Evolutionary conservation across 345 rosid genomes (phyloP), one percentile per base, ranked within the genome.

Genomic region (Aquilaria malaccensis): DNA sequence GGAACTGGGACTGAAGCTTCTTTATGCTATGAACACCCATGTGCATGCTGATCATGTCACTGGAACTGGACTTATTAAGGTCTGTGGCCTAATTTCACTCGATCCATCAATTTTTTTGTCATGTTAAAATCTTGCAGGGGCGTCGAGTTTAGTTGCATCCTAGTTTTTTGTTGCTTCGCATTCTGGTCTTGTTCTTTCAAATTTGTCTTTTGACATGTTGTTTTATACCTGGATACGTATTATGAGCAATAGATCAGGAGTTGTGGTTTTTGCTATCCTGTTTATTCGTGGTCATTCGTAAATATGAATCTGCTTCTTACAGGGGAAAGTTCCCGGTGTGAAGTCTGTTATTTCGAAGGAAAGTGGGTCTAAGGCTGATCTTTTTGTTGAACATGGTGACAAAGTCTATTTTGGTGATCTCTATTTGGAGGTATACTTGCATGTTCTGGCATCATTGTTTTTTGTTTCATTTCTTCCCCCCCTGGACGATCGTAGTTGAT

Each of bases 31-130:
- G 77, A 94, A 90, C 84, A 94, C 99, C 43, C 97, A 90, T 75
- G 97, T 90, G 5, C 99, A 94, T 78, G 99, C 99, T 43, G 99
- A 94, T 79, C 99, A 94, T 77, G 80, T 94, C 46, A 94, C 95
- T 13, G 97, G 99, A 32, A 80, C 97, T 46, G 96, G 95, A 46
- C 82, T 87, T 63, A 74, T 94, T 45, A 90, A 86, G 97, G 99
- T 94, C 55, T 6, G 15, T n/a, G 10, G n/a, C 30, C 30, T 6
- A 13, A 30, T 52, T 15, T 5, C 30, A 22, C 30, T 2, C 15
- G n/a, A 37, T 32, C n/a, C 47, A 9, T 13, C n/a, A 12, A 33
- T 33, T 7, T n/a, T n/a, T 37, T 37, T 37, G 43, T 3, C 43
- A 37, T 37, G 43, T 37, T 37, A 37, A 3, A 33, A 33, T 37